phyloP scores from a whole-genome alignment of 2,329 filamentous ascomycete species.

The Botrytis galanthina region DNA sequence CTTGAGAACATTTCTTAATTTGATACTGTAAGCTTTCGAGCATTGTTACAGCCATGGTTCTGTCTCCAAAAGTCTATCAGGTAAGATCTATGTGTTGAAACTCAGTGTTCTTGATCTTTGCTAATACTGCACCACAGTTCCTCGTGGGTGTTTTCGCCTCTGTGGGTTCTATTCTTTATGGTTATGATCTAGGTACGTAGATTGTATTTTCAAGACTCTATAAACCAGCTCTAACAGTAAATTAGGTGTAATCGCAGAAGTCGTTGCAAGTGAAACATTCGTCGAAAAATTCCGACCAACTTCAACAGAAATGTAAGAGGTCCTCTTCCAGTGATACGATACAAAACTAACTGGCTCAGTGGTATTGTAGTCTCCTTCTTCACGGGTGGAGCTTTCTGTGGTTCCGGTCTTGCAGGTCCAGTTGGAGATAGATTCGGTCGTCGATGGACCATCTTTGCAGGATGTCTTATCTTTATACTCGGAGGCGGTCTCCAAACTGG shows the following conservation, averaged over 20 bases:
- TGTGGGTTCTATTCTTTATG: conserved; percentile 53
- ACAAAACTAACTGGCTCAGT: conserved; percentile 39
- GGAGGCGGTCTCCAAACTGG: conserved; percentile 73
- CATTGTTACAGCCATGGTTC: conserved; percentile 23
- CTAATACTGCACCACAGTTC: conserved; percentile 32
- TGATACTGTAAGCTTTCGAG: conserved; percentile 13
- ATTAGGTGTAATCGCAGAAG: conserved; percentile 31
- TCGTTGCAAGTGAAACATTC: conserved; percentile 49
- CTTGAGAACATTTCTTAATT: not conserved
- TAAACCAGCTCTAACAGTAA: conserved; percentile 6
- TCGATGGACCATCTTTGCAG: conserved; percentile 68
- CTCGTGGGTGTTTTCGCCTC: conserved; percentile 50
- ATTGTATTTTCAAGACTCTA: conserved; percentile 16
- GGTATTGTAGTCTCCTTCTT: conserved; percentile 76
- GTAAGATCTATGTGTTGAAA: conserved; percentile 21
- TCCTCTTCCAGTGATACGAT: not conserved
- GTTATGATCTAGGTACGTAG: conserved; percentile 55
- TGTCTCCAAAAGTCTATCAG: conserved; percentile 40
- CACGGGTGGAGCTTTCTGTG: conserved; percentile 58
- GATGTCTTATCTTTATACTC: conserved; percentile 68
- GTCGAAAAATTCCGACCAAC: conserved; percentile 41
- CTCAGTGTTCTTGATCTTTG: not conserved
- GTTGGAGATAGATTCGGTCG: conserved; percentile 64
- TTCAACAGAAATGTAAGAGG: conserved; percentile 34
- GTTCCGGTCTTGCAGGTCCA: conserved; percentile 54